A percentile compares a stretch with the other conserved stretches of the same genome.
Conservation (phyloP, 345 rosid genomes). For the Populus davidiana region DNA sequence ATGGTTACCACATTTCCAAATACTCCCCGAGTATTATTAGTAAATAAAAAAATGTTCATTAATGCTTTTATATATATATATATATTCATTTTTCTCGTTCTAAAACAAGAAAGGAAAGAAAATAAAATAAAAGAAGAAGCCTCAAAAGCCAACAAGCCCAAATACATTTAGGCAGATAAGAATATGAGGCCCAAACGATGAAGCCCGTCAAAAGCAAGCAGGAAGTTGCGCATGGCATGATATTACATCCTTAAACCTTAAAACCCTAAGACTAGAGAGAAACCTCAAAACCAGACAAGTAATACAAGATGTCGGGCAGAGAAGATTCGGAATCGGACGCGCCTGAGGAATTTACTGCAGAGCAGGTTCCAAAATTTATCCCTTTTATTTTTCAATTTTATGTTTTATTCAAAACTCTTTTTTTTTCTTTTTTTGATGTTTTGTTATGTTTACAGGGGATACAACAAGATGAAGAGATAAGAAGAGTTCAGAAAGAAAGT, state of each 20-base stretch:
- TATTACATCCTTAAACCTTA: neutral
- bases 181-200: too few relatives aligned
- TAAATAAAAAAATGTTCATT: too few relatives aligned
- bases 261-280: slow-evolving; percentile 28
- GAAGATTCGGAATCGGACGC: slow-evolving; percentile 57
- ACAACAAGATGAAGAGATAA: slow-evolving; percentile 54
- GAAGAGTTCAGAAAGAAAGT: slow-evolving; percentile 57
- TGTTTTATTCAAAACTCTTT: neutral
- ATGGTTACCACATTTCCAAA: too few relatives aligned
- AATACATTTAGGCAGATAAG: too few relatives aligned
- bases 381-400: neutral
- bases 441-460: slow-evolving; percentile 42
- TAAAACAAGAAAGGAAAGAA: too few relatives aligned
- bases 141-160: too few relatives aligned
- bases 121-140: too few relatives aligned
- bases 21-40: too few relatives aligned
- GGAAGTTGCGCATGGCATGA: neutral
- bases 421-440: neutral
- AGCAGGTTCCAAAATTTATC: slow-evolving; percentile 49
- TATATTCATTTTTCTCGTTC: too few relatives aligned
- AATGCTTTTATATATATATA: too few relatives aligned
- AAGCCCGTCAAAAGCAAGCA: too few relatives aligned
- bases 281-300: neutral
- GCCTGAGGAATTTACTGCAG: slow-evolving; percentile 75
- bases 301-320: slow-evolving; percentile 40